Evolutionary conservation across 2,329 filamentous ascomycete genomes (phyloP), one percentile per base, ranked within the genome.

Genomic region (Chaetomiaceae sp.): DNA sequence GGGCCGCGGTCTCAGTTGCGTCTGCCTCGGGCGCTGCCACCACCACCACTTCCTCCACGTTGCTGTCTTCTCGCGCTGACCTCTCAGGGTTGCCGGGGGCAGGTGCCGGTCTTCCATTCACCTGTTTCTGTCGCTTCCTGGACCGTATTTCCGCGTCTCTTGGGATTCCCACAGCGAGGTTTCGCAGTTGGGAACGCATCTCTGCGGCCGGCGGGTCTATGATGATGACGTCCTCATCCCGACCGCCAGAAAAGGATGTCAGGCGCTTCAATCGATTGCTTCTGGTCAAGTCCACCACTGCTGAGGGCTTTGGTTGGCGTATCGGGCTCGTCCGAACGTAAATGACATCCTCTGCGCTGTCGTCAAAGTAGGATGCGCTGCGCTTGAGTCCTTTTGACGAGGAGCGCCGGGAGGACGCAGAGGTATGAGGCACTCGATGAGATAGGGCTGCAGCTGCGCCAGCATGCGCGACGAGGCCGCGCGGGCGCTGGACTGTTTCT

Each of bases 141-240:
- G 23, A 37, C 6, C 20, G 45, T 4, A 4, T 17, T 17, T 17
- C 33, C 2, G n/a, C 38, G 20, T 14, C 15, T 17, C 6, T 43
- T 12, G n/a, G 31, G 4, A 1, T 33, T 33, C 49, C 23, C 3
- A 25, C 38, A 36, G 17, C 12, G n/a, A 53, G 45, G 19, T 20
- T 19, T 25, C 39, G 44, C 23, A 48, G 4, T n/a, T 22, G 8
- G 14, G 20, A 25, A 23, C 44, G 48, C 12, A 44, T 40, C 25
- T 55, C 49, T 1, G 52, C 48, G n/a, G 38, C 45, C 15, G 43
- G 43, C 1, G 48, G 44, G 25, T 57, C 48, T 2, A 57, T 44
- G 12, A 55, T 43, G 1, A 55, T 53, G 36, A 55, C 44, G 42
- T 57, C 55, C 5, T 57, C 48, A 14, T 57, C 55, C 17, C 36